Evolutionary conservation across 2,329 filamentous ascomycete genomes (phyloP).

Genomic region (Sporothrix variecibatus): DNA sequence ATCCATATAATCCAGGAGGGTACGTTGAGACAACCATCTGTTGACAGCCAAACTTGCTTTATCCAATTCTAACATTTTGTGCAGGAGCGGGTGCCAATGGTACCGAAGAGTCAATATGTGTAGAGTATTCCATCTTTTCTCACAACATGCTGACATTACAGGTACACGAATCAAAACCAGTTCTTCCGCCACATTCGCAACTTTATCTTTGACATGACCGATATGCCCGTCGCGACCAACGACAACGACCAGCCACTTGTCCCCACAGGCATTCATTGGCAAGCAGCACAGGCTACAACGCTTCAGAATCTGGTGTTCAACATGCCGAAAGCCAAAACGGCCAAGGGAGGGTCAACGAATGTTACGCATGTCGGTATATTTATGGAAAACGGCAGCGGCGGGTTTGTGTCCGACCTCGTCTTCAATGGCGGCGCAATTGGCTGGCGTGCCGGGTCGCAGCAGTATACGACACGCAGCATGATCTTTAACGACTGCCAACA

Average conservation of each 20-base stretch:
- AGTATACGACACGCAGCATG: constrained; percentile 55
- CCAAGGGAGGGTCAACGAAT: constrained; percentile 31
- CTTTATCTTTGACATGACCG: constrained; percentile 52
- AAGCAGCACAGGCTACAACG: constrained; percentile 64
- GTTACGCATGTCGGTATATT: constrained; percentile 53
- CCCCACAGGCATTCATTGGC: constrained; percentile 64
- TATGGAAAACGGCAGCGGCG: constrained; percentile 39
- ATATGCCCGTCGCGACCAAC: constrained; percentile 47
- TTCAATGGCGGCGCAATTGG: constrained; percentile 61
- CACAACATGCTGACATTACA: no score
- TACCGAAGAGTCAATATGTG: no score
- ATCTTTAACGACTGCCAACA: constrained; percentile 64
- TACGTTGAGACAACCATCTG: no score
- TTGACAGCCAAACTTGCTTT: no score
- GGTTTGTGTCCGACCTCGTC: no score
- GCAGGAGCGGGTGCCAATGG: constrained; percentile 29
- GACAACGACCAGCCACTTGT: constrained; percentile 33
- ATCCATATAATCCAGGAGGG: no score
- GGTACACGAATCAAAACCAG: constrained; percentile 47
- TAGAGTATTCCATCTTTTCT: no score
- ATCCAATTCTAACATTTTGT: constrained; percentile 35
- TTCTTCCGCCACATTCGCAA: constrained; percentile 63
- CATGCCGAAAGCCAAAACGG: constrained; percentile 42
- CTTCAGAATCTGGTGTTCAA: constrained; percentile 61
- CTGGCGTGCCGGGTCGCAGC: constrained; percentile 41